Base-by-base conservation (phyloP, 257 asterid genomes). In the Gentiana straminea region DNA sequence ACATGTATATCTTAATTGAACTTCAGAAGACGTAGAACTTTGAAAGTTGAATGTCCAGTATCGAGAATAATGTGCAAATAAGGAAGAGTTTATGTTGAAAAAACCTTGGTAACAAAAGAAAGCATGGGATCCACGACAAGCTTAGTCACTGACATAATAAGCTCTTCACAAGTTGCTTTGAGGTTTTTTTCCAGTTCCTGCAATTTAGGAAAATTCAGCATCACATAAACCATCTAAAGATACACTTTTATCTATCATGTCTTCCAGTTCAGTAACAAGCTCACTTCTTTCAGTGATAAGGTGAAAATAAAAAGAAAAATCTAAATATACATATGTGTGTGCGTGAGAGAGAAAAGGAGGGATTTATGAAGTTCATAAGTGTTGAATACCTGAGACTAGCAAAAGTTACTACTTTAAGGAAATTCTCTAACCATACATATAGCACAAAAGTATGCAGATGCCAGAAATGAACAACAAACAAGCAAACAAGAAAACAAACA, bases 131-230 rank as follows among this genome's bases (percentile, higher is more conserved):
- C 97, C 78, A 88, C 99, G 70, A 85, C 90, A 60, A 81, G 84
- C 82, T 92, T 92, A 59, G 99, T 92, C 68, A 92, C 95, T 7
- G 91, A 80, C 97, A 92, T 88, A 55, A 92, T 92, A 67, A 88
- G 88, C 79, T 92, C 97, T 81, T 92, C 99, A 46, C 97, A 92
- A 15, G 99, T 88, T 66, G 81, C 72, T 76, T 92, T 92, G 59
- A 92, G 97, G 82, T 76, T 92, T 72, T 80, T 92, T 89, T 92
- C 97, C 86, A 92, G 70, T 66, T 92, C 99, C 97, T 92, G 83
- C 75, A 78, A 12, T 67, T 59, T 58, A 64, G 60, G 51, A 54
- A 60, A 54, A 56, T 47, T 55, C 59, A 73, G 52, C 35, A 53
- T 60, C 51, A 37, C 41, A 65, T 54, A 37, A 59, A 39, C 38